These are phyloP conservation scores for Diaporthe velutina DNA, from an alignment of 2,329 filamentous ascomycete genomes.

Conservation along the genomic window DNA sequence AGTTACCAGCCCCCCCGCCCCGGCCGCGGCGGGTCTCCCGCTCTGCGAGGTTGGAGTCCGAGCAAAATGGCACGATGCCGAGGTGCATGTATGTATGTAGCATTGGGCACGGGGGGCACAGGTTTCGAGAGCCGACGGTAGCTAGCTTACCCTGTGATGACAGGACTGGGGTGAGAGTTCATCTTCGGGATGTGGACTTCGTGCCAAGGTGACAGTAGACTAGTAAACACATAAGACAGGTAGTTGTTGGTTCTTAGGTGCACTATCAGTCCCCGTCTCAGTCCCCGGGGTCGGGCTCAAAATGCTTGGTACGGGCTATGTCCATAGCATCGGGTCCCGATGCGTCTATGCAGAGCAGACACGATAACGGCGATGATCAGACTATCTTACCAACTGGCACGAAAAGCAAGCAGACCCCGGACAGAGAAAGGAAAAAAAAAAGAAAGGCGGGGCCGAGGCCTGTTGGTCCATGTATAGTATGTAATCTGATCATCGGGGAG, in stretches of 20 bases:
- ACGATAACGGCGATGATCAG: not conserved
- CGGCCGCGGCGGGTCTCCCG: not conserved
- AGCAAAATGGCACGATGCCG: conserved; percentile 12
- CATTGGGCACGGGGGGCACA: not conserved
- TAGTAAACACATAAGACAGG: not conserved
- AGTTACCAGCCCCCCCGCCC: not conserved
- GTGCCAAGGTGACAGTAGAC: not conserved
- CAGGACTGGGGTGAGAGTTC: not conserved
- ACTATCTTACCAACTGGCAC: too few species aligned
- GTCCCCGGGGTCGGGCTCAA: too few species aligned
- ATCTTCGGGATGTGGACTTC: not conserved
- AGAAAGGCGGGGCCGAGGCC: not conserved
- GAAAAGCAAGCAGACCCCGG: not conserved
- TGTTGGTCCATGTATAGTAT: too few species aligned
- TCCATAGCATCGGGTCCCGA: too few species aligned
- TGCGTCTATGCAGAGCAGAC: not conserved
- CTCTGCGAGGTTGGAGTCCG: not conserved
- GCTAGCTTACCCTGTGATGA: too few species aligned
- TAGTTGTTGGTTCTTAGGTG: not conserved
- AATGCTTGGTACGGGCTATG: too few species aligned
- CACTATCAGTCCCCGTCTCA: too few species aligned
- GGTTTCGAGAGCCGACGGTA: not conserved
- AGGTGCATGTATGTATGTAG: not conserved
- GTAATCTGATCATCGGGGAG: conserved; percentile 1
- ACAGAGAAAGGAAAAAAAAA: not conserved